A percentile compares a stretch with the other conserved stretches of the same genome.
These are phyloP conservation scores for Excoecaria agallocha DNA, from an alignment of 345 rosid genomes.

Conservation along the genomic window DNA sequence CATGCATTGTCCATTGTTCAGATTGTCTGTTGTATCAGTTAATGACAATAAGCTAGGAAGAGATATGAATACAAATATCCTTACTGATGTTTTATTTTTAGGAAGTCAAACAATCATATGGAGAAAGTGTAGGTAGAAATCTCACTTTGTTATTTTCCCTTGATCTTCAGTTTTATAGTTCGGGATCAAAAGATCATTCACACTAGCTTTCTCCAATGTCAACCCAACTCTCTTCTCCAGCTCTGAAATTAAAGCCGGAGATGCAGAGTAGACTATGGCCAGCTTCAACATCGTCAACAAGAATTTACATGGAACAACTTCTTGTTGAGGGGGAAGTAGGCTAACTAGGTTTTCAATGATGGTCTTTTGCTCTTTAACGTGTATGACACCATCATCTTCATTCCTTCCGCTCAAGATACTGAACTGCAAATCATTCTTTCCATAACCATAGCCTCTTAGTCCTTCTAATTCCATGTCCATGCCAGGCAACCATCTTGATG, in stretches of 20 bases:
- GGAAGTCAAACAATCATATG: constrained; percentile 12
- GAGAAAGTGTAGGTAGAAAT: constrained; percentile 17
- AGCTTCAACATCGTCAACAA: constrained; percentile 66
- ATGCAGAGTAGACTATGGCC: constrained; percentile 61
- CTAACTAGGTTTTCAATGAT: constrained; percentile 72
- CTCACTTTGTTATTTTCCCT: constrained; percentile 46
- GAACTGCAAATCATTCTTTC: constrained; percentile 61
- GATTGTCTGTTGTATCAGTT: constrained; percentile 40
- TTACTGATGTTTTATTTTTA: neutral
- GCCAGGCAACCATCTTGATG: constrained; percentile 50
- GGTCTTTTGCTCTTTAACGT: constrained; percentile 47
- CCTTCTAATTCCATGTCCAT: constrained; percentile 63
- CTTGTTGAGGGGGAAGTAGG: constrained; percentile 58
- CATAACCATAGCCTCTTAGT: constrained; percentile 47
- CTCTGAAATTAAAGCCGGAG: constrained; percentile 72
- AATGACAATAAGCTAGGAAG: constrained; percentile 13
- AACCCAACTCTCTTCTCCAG: constrained; percentile 71
- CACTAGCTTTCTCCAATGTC: constrained; percentile 61
- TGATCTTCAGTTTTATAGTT: constrained; percentile 56
- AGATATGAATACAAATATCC: neutral
- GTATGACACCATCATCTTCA: constrained; percentile 37
- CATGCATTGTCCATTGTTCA: constrained; percentile 54
- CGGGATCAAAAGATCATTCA: constrained; percentile 74
- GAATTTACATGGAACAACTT: constrained; percentile 67
- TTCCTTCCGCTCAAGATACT: constrained; percentile 38